Base-by-base conservation (phyloP, 176 grass and related monocot genomes). In the Chloris gayana region DNA sequence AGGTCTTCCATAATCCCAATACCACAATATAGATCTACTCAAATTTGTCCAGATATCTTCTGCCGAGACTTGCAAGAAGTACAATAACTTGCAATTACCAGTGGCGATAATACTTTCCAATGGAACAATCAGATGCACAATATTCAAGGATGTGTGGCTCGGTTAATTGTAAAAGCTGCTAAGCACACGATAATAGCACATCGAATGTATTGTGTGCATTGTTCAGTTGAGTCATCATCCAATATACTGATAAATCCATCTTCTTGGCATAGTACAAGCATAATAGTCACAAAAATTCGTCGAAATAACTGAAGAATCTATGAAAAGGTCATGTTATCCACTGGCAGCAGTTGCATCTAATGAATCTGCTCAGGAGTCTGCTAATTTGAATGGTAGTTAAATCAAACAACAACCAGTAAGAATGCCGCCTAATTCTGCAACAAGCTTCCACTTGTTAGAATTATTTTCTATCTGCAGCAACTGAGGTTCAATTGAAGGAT, bases 361-460 rank as follows among this genome's bases (percentile, higher is more conserved):
- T 8, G 82, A 87, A 80, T 85, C 74, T 89, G 86, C 80, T 80
- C 68, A 81, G 70, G 56, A 80, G 60, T 79, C 73, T 89, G 71
- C 81, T 89, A 83, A 73, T 83, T 85, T 47, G 73, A 91, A 84
- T 67, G 84, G 73, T 72, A 87, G 72, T 77, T 79, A 84, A 88
- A 93, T 97, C 87, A 90, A 93, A 92, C 85, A 69, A 80, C 37
- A 89, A 95, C 89, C 93, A 89, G 35, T 72, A 83, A 80, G 64
- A 80, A 89, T 89, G 89, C 83, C 92, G 81, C 84, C 82, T 81
- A 88, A 84, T 91, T 93, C 93, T 87, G 90, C 88, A 93, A 90
- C 86, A 92, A 97, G 85, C 82, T 93, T 92, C 80, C 86, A 73
- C 72, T 88, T 80, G 79, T 83, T 74, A 97, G 90, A 90, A 80